phyloP scores from a whole-genome alignment of 768 basidiomycete species.

The Mycena epipterygia region DNA sequence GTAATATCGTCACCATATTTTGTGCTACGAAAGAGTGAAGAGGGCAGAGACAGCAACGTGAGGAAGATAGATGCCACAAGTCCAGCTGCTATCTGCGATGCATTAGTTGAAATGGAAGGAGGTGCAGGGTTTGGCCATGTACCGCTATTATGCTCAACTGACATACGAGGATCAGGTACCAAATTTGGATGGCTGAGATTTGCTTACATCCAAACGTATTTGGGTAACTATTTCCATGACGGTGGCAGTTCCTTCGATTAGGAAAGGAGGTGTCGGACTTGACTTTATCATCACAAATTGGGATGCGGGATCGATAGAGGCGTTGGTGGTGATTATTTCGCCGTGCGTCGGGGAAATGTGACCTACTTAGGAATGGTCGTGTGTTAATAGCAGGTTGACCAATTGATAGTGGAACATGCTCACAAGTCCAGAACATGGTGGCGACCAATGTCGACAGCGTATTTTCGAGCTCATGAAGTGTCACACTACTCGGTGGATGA shows the following conservation, averaged over 20 bases:
- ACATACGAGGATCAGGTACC: neutral
- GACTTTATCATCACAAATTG: no score
- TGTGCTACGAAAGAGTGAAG: neutral
- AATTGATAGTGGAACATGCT: neutral
- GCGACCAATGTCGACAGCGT: neutral
- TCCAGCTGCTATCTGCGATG: neutral
- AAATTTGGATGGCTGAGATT: neutral
- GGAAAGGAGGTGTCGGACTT: neutral
- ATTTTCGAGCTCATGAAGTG: neutral
- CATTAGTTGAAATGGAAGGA: neutral
- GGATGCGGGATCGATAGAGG: no score
- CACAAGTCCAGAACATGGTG: neutral
- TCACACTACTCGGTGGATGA: neutral
- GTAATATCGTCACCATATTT: neutral
- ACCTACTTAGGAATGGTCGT: neutral
- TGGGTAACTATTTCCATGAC: neutral
- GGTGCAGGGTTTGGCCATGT: neutral
- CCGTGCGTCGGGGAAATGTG: neutral
- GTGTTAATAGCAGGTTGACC: neutral
- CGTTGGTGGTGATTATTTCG: neutral
- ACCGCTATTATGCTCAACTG: neutral
- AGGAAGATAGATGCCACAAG: neutral
- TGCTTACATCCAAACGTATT: neutral
- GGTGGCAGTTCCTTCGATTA: neutral
- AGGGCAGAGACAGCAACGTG: neutral